A percentile compares a stretch with the other conserved stretches of the same genome.
Conservation (phyloP, 495 filamentous ascomycete species). For the Letharia columbiana region DNA sequence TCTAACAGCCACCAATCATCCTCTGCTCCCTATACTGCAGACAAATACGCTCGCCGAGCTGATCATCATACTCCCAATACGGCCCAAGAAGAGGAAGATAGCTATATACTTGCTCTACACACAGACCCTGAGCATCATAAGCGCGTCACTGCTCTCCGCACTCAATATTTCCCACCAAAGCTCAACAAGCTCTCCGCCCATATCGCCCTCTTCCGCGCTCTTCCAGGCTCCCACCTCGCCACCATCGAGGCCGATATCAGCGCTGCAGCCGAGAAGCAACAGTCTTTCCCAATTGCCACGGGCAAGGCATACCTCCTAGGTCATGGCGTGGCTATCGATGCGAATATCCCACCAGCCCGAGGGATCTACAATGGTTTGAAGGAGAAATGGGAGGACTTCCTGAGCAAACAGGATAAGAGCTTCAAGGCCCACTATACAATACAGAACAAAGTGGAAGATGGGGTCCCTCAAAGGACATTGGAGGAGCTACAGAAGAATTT, state of each 20-base stretch:
- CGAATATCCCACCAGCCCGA: slow-evolving; percentile 5
- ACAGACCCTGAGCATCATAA: slow-evolving; percentile 26
- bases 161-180: slow-evolving; percentile 25
- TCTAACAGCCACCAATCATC: neutral
- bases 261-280: slow-evolving; percentile 8
- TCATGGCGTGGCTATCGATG: slow-evolving; percentile 24
- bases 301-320: slow-evolving; percentile 18
- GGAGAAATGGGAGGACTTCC: slow-evolving; percentile 23
- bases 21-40: slow-evolving; percentile 1
- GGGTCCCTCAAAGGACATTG: slow-evolving; percentile 15
- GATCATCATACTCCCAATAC: slow-evolving; percentile 24
- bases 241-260: slow-evolving; percentile 19
- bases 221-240: slow-evolving; percentile 26
- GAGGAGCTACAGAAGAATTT: slow-evolving; percentile 22
- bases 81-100: slow-evolving; percentile 10
- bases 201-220: slow-evolving; percentile 30
- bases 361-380: slow-evolving; percentile 20
- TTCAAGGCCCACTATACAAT: slow-evolving; percentile 28
- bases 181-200: slow-evolving; percentile 30
- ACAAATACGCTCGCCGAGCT: slow-evolving; percentile 9
- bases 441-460: slow-evolving; percentile 29
- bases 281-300: slow-evolving; percentile 21
- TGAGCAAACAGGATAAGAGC: slow-evolving; percentile 30
- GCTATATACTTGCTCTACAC: slow-evolving; percentile 27
- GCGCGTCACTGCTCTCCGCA: slow-evolving; percentile 24